Conservation (phyloP, 495 filamentous ascomycete genomes). For the Neurospora africana region DNA sequence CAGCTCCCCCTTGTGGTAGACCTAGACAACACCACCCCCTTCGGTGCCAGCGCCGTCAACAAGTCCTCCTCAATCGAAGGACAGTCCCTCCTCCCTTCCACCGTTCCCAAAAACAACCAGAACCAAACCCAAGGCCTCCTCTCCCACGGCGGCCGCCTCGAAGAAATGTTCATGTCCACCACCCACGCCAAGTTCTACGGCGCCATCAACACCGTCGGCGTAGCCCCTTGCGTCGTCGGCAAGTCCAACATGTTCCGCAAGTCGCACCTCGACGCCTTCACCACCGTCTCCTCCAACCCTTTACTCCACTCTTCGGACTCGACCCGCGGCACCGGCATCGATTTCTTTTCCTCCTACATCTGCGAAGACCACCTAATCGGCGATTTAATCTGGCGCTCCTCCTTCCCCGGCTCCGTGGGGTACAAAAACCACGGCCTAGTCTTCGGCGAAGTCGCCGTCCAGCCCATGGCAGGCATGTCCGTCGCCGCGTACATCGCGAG, state of each 20-base stretch:
- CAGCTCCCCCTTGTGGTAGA: constrained; percentile 85
- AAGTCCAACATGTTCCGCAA: constrained; percentile 98
- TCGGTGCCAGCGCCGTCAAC: constrained; percentile 12
- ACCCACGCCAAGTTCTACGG: constrained; percentile 97
- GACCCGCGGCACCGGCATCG: constrained; percentile 55
- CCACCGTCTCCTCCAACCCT: constrained; percentile 40
- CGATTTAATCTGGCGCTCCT: constrained; percentile 71
- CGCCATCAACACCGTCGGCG: constrained; percentile 84
- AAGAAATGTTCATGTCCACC: constrained; percentile 89
- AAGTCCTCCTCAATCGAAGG: neutral
- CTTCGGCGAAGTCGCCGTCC: constrained; percentile 76
- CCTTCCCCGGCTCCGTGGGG: constrained; percentile 28
- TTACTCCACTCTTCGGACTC: constrained; percentile 33
- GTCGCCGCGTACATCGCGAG: constrained; percentile 69
- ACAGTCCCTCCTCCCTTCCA: constrained; percentile 8
- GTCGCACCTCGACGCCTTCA: constrained; percentile 76
- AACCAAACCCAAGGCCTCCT: neutral
- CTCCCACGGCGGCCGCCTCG: constrained; percentile 65
- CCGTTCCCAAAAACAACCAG: neutral
- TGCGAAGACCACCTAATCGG: constrained; percentile 97
- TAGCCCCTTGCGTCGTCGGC: constrained; percentile 90
- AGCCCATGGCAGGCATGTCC: constrained; percentile 79
- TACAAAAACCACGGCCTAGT: constrained; percentile 75
- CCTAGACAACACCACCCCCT: constrained; percentile 26
- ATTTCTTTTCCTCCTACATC: constrained; percentile 90